Conservation (phyloP, 2,329 filamentous ascomycete genomes). For the Verticillium zaregamsianum region DNA sequence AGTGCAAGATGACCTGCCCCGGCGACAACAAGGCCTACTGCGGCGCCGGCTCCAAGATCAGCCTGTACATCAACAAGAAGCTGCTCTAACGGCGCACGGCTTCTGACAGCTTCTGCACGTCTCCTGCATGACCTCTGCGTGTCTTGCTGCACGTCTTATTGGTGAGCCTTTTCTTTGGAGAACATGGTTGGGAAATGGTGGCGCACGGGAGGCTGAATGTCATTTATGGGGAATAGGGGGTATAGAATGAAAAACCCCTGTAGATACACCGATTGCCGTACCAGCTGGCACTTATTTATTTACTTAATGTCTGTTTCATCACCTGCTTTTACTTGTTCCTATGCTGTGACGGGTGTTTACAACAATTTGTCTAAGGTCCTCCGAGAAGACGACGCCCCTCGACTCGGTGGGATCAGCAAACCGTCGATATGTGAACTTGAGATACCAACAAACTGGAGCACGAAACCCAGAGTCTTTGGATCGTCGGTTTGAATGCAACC, state of each 20-base stretch:
- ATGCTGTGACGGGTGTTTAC: background rate
- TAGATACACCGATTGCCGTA: background rate
- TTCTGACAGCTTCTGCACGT: too few relatives aligned
- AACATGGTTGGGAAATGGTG: background rate
- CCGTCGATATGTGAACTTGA: too few relatives aligned
- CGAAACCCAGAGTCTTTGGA: too few relatives aligned
- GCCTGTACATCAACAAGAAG: conserved; percentile 20
- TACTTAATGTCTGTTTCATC: background rate
- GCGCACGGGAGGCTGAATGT: background rate
- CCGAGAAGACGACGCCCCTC: too few relatives aligned
- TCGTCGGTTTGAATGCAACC: too few relatives aligned
- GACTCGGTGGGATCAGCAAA: too few relatives aligned
- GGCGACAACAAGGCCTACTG: conserved; percentile 26
- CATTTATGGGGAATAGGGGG: background rate
- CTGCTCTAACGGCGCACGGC: background rate
- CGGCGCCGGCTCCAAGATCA: conserved; percentile 23
- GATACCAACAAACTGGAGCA: too few relatives aligned
- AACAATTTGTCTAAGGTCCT: background rate
- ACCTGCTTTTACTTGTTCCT: background rate
- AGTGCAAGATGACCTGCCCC: conserved; percentile 29
- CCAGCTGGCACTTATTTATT: background rate
- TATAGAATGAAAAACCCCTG: background rate
- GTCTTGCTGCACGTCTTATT: too few relatives aligned
- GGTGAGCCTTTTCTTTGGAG: background rate
- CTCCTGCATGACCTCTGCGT: too few relatives aligned